Base-by-base conservation (phyloP, 495 filamentous ascomycete genomes). In the Lophiostoma macrostomum region DNA sequence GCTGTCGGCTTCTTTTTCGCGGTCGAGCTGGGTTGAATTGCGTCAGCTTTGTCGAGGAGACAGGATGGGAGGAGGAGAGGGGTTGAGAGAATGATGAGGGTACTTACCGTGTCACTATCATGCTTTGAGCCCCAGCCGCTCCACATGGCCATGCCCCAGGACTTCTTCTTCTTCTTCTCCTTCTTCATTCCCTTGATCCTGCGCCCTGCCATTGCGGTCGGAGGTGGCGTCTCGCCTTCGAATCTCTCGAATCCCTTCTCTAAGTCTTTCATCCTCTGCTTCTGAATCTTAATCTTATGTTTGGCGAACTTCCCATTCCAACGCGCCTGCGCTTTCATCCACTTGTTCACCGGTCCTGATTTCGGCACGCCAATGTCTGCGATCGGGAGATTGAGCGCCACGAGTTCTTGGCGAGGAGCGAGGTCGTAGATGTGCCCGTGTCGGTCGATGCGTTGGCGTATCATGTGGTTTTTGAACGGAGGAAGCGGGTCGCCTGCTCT, bases 41-140 rank as follows among this genome's bases (percentile, higher is more conserved):
- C 31, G 31, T 61, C 37, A 50, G 51, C 25, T 7, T 24, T 29
- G 28, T 41, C 13, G n/a, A n/a, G n/a, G n/a, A n/a, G n/a, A n/a
- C n/a, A n/a, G n/a, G n/a, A 27, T 30, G 28, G 13, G 19, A 20
- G 1, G 8, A 38, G 20, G 37, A 49, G 28, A 30, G 13, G n/a
- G n/a, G n/a, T n/a, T n/a, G n/a, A n/a, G n/a, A n/a, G n/a, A n/a
- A n/a, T n/a, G n/a, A n/a, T n/a, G n/a, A n/a, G n/a, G n/a, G 25
- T 27, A 53, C 62, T 36, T 63, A 93, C 74, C 10, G 83, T 85
- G 35, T 75, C 78, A 70, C 90, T 78, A 64, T 96, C 91, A 56
- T 95, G 90, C 63, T 84, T 93, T 56, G 84, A 88, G 10, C 87
- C 91, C 85, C 90, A 90, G 10, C 81, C 70, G 36, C 80, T 84